These are phyloP conservation scores for Bipolaris gigantea DNA, from an alignment of 2,329 filamentous ascomycete genomes.

Conservation along the genomic window DNA sequence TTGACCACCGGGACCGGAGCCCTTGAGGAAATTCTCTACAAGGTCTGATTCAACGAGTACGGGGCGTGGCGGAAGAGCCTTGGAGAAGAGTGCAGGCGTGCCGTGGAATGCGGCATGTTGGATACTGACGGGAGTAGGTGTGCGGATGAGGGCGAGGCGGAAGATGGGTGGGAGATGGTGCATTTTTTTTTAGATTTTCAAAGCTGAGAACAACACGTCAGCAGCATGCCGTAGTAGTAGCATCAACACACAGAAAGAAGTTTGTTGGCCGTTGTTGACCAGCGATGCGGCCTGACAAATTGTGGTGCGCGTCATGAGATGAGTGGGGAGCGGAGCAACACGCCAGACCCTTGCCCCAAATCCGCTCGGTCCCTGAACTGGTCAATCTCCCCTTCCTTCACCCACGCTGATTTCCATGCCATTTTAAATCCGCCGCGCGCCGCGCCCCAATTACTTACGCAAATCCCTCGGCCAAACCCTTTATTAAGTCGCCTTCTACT, in stretches of 20 bases:
- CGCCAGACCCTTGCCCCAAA: slow-evolving; percentile 7
- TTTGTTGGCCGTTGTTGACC: neutral
- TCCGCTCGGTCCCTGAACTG: slow-evolving; percentile 10
- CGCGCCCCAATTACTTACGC: neutral
- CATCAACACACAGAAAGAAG: slow-evolving; percentile 10
- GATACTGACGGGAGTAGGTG: slow-evolving; percentile 5
- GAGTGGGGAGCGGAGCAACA: neutral
- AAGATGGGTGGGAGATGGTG: slow-evolving; percentile 5
- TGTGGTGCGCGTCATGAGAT: slow-evolving; percentile 3
- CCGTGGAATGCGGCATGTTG: slow-evolving; percentile 23
- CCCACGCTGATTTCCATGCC: neutral
- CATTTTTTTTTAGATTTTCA: slow-evolving; percentile 16
- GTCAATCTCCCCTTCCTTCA: slow-evolving; percentile 6
- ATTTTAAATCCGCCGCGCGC: neutral
- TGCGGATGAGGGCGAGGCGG: slow-evolving; percentile 10
- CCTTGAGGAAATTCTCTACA: slow-evolving; percentile 83
- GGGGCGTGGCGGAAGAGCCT: slow-evolving; percentile 66
- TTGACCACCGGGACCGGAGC: slow-evolving; percentile 89
- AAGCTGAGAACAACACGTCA: slow-evolving; percentile 5
- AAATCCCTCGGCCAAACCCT: neutral
- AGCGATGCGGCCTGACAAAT: neutral
- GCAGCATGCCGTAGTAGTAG: slow-evolving; percentile 15
- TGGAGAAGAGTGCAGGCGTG: slow-evolving; percentile 17
- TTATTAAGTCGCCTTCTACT: neutral
- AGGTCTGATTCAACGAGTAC: slow-evolving; percentile 77